These are phyloP conservation scores for Cicer cuneatum DNA, from an alignment of 306 rosid species.

Conservation along the genomic window DNA sequence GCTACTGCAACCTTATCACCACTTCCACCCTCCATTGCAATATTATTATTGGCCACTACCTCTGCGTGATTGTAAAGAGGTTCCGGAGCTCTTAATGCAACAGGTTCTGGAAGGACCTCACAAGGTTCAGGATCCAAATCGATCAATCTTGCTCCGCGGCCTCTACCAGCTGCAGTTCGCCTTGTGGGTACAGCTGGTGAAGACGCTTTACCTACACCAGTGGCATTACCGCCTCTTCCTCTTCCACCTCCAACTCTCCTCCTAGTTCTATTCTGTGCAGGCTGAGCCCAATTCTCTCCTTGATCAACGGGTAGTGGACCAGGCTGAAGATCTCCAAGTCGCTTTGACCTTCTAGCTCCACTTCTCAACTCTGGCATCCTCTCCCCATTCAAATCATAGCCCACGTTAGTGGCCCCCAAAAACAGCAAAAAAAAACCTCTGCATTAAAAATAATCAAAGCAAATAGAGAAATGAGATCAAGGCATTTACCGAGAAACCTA, in stretches of 20 bases:
- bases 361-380: conserved; percentile 99
- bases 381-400: conserved; percentile 97
- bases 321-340: conserved; percentile 95
- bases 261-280: conserved; percentile 71
- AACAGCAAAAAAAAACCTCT: conserved; percentile 41
- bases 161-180: conserved; percentile 89
- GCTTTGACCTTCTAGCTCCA: conserved; percentile 94
- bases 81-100: conserved; percentile 67
- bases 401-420: conserved; percentile 52
- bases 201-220: conserved; percentile 78
- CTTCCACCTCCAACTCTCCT: conserved; percentile 87
- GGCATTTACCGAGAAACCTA: conserved; percentile 26
- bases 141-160: conserved; percentile 84
- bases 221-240: conserved; percentile 86
- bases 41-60: conserved; percentile 74
- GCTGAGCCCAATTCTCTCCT: conserved; percentile 69
- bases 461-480: conserved; percentile 23
- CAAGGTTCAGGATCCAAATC: conserved; percentile 86
- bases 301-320: conserved; percentile 70
- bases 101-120: conserved; percentile 66
- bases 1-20: conserved; percentile 73
- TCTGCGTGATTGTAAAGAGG: conserved; percentile 63
- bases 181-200: conserved; percentile 79
- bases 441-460: conserved; percentile 46
- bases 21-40: conserved; percentile 82